Percentiles rank a stretch among this genome's conserved stretches.
These are phyloP conservation scores for Stachybotrys echinatus DNA, from an alignment of 2,329 filamentous ascomycete species.

Conservation along the genomic window DNA sequence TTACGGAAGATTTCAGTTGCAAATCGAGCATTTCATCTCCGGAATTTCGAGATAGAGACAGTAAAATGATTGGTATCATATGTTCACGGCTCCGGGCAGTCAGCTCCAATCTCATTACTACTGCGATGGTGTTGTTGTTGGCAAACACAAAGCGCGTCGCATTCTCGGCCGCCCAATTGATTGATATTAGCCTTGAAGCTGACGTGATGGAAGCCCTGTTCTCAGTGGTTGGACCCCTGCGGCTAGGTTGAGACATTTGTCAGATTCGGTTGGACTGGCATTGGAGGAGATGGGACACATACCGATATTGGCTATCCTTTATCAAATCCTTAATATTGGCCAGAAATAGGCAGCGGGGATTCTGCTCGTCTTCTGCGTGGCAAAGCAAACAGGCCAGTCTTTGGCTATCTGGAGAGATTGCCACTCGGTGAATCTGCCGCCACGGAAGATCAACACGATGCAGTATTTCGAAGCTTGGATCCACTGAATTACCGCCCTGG, in stretches of 20 bases:
- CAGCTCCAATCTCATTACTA: slow-evolving; percentile 14
- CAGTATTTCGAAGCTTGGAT: slow-evolving; percentile 9
- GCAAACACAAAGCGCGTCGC: slow-evolving; percentile 12
- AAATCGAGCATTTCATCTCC: slow-evolving; percentile 6
- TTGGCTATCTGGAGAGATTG: slow-evolving; percentile 12
- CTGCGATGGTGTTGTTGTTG: slow-evolving; percentile 8
- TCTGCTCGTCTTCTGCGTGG: not conserved
- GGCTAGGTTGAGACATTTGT: not conserved
- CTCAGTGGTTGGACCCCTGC: not conserved
- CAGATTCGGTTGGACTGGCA: not conserved
- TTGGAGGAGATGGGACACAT: not conserved
- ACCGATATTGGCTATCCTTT: not conserved
- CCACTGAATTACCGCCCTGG: slow-evolving; percentile 10
- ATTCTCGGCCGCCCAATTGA: slow-evolving; percentile 14
- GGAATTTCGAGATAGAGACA: slow-evolving; percentile 9
- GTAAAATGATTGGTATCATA: slow-evolving; percentile 14
- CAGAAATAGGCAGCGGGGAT: not conserved
- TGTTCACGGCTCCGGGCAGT: slow-evolving; percentile 11
- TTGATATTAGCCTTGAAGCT: not conserved
- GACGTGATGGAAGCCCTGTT: not conserved
- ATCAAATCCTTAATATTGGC: not conserved
- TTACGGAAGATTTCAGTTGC: slow-evolving; percentile 11
- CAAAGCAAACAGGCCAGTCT: slow-evolving; percentile 15
- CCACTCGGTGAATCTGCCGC: slow-evolving; percentile 10
- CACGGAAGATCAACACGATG: slow-evolving; percentile 7